Base-by-base conservation (phyloP, 2,329 filamentous ascomycete species). In the Sclerotinia spermophila region DNA sequence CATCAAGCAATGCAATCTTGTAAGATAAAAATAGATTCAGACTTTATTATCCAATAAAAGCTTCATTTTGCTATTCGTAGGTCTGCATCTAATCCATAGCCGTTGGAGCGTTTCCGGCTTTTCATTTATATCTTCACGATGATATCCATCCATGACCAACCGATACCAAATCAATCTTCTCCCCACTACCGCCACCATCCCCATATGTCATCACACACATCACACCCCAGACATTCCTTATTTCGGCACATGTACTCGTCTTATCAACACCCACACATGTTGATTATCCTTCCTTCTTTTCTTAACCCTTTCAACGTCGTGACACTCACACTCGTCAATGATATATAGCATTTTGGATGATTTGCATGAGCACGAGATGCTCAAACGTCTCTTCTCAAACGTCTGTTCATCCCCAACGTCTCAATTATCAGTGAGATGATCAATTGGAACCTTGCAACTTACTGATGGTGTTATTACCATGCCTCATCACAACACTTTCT, bases 391-490 rank as follows among this genome's bases (percentile, higher is more conserved):
- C 7, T 1, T 24, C 45, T 17, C 44, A n/a, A 27, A 53, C 21
- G 33, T 65, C 61, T 65, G n/a, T 1, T 40, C 11, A 65, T 24
- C 45, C 24, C 44, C 24, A 27, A 53, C 21, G 33, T 65, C 61
- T 65, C 62, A 30, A 24, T 40, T 40, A 53, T 33, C 48, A 40
- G n/a, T 10, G 38, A 10, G 62, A 53, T 30, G 35, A 21, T 51
- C 45, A 35, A 53, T 53, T 53, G 62, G 45, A 65, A 15, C 10
- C 33, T 30, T 65, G 17, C 42, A 51, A 42, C 35, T 38, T 53
- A 30, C 19, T 45, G 60, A 69, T 65, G 68, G 24, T 65, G 67
- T 30, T 51, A 69, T 69, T 35, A 15, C 24, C 21, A 44, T 17
- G 10, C 27, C 38, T 45, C 33, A 56, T 69, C 35, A 19, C 48